Evolutionary conservation across 805 yeast species (phyloP), one percentile per base, ranked within the genome.

Genomic region (Metschnikowia chrysomelidarum): DNA sequence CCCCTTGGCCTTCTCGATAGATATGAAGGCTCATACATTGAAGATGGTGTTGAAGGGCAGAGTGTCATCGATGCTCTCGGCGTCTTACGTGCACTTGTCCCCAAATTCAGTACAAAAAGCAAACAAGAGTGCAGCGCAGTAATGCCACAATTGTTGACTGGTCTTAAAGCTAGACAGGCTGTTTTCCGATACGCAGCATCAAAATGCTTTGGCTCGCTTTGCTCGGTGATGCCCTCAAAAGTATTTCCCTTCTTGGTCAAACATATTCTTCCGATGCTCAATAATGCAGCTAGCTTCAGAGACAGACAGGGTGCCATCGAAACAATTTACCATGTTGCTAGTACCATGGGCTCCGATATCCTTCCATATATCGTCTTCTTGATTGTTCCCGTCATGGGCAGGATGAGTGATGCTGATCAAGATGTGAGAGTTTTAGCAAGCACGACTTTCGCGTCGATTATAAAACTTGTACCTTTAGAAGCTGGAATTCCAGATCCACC

Each of bases 401-500:
- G 98, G 54, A 93, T 93, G 98, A 89, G 96, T 70, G 99, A 93
- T 59, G 71, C 95, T 2, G 87, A 91, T 54, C 73, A 72, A 34
- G 96, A 87, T 54, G 82, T 89, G n/a, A 76, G 99, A 51, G 72
- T 83, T 12, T 63, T 94, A 36, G 94, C 98, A 0, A 91, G 98
- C 0, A 87, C 96, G 0, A 87, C 98, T 0, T 93, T 93, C 72
- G 99, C 99, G 0, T 82, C 95, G 0, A 87, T 93, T 39, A 91
- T 93, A 49, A 93, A 91, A 58, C 67, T 93, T 44, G 98, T 93
- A 14, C 99, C 99, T 4, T 71, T 93, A 40, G 99, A 93, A 64
- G 95, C 95, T 6, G 98, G 98, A 56, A 89, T 93, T 23, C 88
- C 95, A 1, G 96, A 93, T 59, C 98, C 98, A 2, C 80, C 76